A percentile compares a stretch with the other conserved stretches of the same genome.
Conservation (phyloP, 2,329 filamentous ascomycete genomes). For the Monosporascus sp. region DNA sequence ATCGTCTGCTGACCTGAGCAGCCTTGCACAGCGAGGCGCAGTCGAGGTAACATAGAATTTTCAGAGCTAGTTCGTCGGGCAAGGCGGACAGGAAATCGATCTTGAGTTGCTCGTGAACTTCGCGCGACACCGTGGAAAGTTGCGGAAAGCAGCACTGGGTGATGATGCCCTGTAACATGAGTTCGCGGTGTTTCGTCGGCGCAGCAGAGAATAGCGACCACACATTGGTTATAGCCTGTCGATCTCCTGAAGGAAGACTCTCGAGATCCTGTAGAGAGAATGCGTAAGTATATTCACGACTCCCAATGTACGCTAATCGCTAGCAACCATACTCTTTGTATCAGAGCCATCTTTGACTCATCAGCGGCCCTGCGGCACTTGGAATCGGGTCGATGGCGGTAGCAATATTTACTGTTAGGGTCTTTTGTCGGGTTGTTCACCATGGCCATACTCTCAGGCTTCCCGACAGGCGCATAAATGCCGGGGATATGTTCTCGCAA, state of each 20-base stretch:
- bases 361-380: conserved; percentile 91
- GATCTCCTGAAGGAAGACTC: conserved; percentile 73
- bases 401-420: conserved; percentile 87
- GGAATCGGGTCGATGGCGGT: conserved; percentile 87
- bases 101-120: conserved; percentile 89
- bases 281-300: conserved; percentile 18
- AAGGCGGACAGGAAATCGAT: conserved; percentile 93
- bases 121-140: conserved; percentile 84
- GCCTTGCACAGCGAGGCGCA: conserved; percentile 93
- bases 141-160: conserved; percentile 97
- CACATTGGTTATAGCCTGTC: conserved; percentile 93
- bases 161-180: conserved; percentile 95
- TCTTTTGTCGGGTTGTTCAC: conserved; percentile 39
- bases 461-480: conserved; percentile 76
- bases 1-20: conserved; percentile 84
- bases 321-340: conserved; percentile 66
- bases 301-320: background rate
- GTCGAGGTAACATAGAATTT: conserved; percentile 88
- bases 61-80: conserved; percentile 85
- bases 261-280: conserved; percentile 62
- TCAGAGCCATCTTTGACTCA: conserved; percentile 91
- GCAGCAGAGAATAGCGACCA: conserved; percentile 98
- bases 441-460: conserved; percentile 41
- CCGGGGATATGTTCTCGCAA: conserved; percentile 85
- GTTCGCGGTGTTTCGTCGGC: conserved; percentile 84